A percentile compares a stretch with the other conserved stretches of the same genome.
Conservation (phyloP, 2,329 filamentous ascomycete species). For the Pyrenophora tritici-repentis region DNA sequence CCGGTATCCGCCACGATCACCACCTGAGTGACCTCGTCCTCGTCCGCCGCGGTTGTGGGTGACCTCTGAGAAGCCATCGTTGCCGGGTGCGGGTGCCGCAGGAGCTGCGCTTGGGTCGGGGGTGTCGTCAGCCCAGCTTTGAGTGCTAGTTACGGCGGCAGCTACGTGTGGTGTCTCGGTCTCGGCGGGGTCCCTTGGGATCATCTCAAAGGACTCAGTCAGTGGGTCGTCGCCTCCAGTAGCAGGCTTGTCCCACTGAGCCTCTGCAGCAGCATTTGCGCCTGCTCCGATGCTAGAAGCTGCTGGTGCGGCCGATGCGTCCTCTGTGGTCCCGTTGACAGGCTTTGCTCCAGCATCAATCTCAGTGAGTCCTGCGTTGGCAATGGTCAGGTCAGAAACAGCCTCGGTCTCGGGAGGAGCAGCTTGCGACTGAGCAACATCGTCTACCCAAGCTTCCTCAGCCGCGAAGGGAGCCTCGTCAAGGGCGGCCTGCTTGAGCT, state of each 20-base stretch:
- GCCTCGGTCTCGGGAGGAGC: constrained; percentile 43
- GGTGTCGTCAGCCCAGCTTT: constrained; percentile 84
- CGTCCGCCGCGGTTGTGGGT: constrained; percentile 51
- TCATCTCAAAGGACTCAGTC: constrained; percentile 74
- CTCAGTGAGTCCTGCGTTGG: constrained; percentile 70
- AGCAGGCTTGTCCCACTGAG: constrained; percentile 66
- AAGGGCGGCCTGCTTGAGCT: constrained; percentile 60
- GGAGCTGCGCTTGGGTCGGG: constrained; percentile 36
- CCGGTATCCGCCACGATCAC: constrained; percentile 59
- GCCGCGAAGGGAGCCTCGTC: constrained; percentile 60
- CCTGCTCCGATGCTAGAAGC: constrained; percentile 49
- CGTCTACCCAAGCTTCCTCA: constrained; percentile 56
- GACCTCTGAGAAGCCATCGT: constrained; percentile 76
- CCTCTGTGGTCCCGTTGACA: constrained; percentile 38
- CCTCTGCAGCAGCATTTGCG: constrained; percentile 63
- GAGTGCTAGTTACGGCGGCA: constrained; percentile 63
- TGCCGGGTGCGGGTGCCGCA: constrained; percentile 43
- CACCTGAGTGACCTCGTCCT: constrained; percentile 54
- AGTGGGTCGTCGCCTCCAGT: constrained; percentile 55
- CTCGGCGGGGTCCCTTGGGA: constrained; percentile 74
- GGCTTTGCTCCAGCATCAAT: constrained; percentile 53
- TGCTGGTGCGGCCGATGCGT: constrained; percentile 37
- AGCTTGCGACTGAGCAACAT: constrained; percentile 53
- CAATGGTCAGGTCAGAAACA: constrained; percentile 68
- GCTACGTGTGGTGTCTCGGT: constrained; percentile 67